Evolutionary conservation across 2,329 filamentous ascomycete species (phyloP), one percentile per base, ranked within the genome.

Genomic region (Talaromyces sp.): DNA sequence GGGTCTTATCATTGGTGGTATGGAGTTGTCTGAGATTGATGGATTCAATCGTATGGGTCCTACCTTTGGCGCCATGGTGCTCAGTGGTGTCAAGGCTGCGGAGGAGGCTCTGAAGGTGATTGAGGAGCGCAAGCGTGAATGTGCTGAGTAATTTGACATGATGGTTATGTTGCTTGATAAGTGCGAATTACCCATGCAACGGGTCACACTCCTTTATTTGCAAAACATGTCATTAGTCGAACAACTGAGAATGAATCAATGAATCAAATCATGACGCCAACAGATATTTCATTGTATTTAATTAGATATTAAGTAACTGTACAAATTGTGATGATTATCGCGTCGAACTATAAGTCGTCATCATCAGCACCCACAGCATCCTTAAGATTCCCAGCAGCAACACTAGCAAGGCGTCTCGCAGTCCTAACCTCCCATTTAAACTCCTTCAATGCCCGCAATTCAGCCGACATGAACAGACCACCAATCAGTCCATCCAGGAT

Each of bases 401-500:
- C 59, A 52, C 43, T 43, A 17, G 55, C 57, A 60, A 62, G 54
- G 40, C 66, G 61, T 61, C 71, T 85, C 11, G 87, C 87, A 69
- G 89, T 92, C 53, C 77, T 78, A 25, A 97, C 86, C 73, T 99
- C 94, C 89, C 91, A 97, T 70, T 94, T 85, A 75, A 97, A 97
- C 77, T 99, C 94, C 66, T 85, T 87, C 56, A 99, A 76, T 3
- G 88, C 87, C 59, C 91, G 82, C 60, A 97, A 75, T 76, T 99
- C 94, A 61, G 85, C 86, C 10, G 88, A 86, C 59, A 96, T 87
- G 71, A 99, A 99, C 51, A 97, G 73, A 0, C 94, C 81, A 0
- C 91, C 89, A 70, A 97, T 89, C 40, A 97, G 74, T 0, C 93
- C 92, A 69, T 97, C 89, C 19, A 97, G 71, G 2, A 91, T 83